phyloP scores from a whole-genome alignment of 1,284 basidiomycete species.

The Sanghuangporus weigelae region DNA sequence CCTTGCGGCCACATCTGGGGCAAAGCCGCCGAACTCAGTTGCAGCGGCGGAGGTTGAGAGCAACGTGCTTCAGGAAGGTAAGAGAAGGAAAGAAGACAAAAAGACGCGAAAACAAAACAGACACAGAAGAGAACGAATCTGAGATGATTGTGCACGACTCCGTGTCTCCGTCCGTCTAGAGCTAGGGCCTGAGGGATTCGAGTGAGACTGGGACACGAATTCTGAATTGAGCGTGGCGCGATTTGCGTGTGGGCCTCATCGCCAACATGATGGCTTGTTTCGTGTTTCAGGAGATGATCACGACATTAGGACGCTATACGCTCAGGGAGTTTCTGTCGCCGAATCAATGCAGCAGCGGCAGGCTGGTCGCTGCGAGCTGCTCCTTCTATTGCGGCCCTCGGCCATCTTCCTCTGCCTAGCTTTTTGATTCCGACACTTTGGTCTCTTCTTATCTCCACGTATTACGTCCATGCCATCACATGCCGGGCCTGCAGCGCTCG shows the following conservation, averaged over 20 bases:
- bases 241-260: slow-evolving; percentile 1
- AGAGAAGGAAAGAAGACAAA: not conserved
- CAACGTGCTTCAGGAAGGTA: not conserved
- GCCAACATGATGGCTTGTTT: not conserved
- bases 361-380: not conserved
- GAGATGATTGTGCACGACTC: not conserved
- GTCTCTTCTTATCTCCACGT: slow-evolving; percentile 15
- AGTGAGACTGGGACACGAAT: not conserved
- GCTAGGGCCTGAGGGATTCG: not conserved
- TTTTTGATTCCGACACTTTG: slow-evolving; percentile 6
- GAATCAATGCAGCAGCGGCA: not conserved
- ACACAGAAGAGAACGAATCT: not conserved
- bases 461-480: slow-evolving; percentile 16
- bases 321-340: not conserved
- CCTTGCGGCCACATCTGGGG: not conserved
- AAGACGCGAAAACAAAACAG: not conserved
- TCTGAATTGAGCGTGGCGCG: not conserved
- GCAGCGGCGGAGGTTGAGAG: not conserved
- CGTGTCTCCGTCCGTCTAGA: not conserved
- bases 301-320: not conserved
- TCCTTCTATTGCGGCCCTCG: slow-evolving; percentile 8
- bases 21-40: not conserved
- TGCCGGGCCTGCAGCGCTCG: slow-evolving; percentile 13
- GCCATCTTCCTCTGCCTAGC: not conserved
- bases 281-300: not conserved